Percentiles rank a stretch among this genome's conserved stretches.
These are phyloP conservation scores for Coniferiporia weirii DNA, from an alignment of 1,284 basidiomycete genomes.

Conservation along the genomic window DNA sequence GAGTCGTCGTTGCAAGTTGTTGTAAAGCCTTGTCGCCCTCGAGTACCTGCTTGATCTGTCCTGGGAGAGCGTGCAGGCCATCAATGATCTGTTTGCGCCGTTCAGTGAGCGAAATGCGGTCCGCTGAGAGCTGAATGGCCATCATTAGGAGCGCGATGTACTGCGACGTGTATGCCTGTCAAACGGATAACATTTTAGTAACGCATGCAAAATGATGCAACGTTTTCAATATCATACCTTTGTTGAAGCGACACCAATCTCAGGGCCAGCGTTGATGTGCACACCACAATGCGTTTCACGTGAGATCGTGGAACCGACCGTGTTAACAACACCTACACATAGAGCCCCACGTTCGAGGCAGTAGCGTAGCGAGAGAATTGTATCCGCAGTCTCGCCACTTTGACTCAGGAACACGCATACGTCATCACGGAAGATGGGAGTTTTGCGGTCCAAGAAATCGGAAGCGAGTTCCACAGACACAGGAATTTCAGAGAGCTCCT, in stretches of 20 bases:
- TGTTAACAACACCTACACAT: conserved; percentile 96
- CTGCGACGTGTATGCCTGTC: conserved; percentile 95
- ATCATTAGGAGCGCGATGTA: conserved; percentile 99
- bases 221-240: conserved; percentile 56
- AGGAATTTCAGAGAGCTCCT: conserved; percentile 98
- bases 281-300: conserved; percentile 99
- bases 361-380: conserved; percentile 94
- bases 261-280: conserved; percentile 99
- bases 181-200: neutral
- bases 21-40: conserved; percentile 78
- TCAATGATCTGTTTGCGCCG: conserved; percentile 94
- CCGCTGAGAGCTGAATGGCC: conserved; percentile 95
- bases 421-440: conserved; percentile 99
- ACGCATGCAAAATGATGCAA: neutral
- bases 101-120: conserved; percentile 88
- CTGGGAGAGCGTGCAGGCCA: conserved; percentile 86
- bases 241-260: conserved; percentile 99
- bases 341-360: conserved; percentile 96
- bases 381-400: conserved; percentile 98
- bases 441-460: conserved; percentile 98
- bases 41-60: conserved; percentile 87
- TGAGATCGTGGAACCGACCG: conserved; percentile 96
- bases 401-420: conserved; percentile 97
- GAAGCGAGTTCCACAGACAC: conserved; percentile 96
- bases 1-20: conserved; percentile 75